These are phyloP conservation scores for Colletotrichum gigasporum DNA, from an alignment of 2,329 filamentous ascomycete genomes.

Conservation along the genomic window DNA sequence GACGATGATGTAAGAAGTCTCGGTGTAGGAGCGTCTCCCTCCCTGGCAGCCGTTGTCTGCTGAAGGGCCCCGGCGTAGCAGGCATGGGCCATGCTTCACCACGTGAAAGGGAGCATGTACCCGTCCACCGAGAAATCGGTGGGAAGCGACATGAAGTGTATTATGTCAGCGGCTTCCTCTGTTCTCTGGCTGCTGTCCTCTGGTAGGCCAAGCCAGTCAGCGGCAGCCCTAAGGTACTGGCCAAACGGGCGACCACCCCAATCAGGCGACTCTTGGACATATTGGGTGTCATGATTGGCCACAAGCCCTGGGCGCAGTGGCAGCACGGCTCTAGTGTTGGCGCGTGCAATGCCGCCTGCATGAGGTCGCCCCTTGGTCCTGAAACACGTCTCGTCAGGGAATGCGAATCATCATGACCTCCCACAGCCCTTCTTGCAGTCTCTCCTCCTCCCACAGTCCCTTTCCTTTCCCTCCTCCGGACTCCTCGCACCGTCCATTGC, in stretches of 20 bases:
- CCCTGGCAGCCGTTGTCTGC: neutral
- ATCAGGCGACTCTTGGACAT: constrained; percentile 27
- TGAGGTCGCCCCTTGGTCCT: constrained; percentile 27
- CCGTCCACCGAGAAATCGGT: neutral
- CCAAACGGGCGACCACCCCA: constrained; percentile 24
- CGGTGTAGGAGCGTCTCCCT: neutral
- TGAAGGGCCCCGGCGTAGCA: constrained; percentile 8
- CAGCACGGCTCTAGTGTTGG: constrained; percentile 18
- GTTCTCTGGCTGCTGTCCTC: neutral
- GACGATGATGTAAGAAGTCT: constrained; percentile 14
- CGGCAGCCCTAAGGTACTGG: constrained; percentile 18
- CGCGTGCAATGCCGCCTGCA: constrained; percentile 22
- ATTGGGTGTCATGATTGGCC: constrained; percentile 22
- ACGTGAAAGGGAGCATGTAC: neutral
- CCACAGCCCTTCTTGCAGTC: constrained; percentile 1
- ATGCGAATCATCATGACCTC: constrained; percentile 28
- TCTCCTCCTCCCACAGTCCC: constrained; percentile 15
- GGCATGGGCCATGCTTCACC: constrained; percentile 13
- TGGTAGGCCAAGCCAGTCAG: constrained; percentile 16
- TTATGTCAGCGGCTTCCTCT: neutral
- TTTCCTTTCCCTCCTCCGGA: neutral
- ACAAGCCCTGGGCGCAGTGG: neutral
- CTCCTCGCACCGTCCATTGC: constrained; percentile 17
- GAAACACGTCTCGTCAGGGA: constrained; percentile 31
- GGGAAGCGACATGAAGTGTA: neutral